These are phyloP conservation scores for Stachybotrys elegans DNA, from an alignment of 2,329 filamentous ascomycete species.

Conservation along the genomic window DNA sequence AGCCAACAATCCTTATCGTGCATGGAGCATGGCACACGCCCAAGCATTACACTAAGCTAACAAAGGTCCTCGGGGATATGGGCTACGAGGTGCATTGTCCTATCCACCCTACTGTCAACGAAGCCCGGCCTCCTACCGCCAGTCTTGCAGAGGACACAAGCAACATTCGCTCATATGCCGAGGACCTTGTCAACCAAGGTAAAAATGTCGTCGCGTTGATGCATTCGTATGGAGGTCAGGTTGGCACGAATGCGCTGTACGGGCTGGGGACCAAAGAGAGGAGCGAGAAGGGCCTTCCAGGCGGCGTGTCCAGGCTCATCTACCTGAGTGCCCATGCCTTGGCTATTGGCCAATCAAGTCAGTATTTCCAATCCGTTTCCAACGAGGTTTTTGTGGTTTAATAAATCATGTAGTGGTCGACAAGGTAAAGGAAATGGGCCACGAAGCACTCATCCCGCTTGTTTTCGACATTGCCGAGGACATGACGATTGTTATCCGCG, in stretches of 20 bases:
- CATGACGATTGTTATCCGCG: no score
- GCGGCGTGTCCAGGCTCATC: background rate
- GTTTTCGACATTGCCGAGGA: no score
- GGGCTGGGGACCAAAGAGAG: background rate
- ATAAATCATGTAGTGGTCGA: no score
- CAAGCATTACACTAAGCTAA: background rate
- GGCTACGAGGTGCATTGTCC: slow-evolving; percentile 4
- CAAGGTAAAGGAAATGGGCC: no score
- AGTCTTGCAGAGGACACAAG: background rate
- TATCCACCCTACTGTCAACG: background rate
- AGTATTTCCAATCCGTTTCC: no score
- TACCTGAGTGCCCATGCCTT: slow-evolving; percentile 3
- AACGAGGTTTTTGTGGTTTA: no score
- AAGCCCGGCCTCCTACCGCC: background rate
- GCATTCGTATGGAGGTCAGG: slow-evolving; percentile 4
- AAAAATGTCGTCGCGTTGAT: background rate
- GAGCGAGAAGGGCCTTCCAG: background rate
- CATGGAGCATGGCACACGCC: slow-evolving; percentile 4
- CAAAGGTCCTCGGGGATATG: background rate
- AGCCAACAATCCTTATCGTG: slow-evolving; percentile 1
- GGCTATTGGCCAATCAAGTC: no score
- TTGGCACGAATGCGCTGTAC: background rate
- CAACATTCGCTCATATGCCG: background rate
- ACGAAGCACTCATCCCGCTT: no score
- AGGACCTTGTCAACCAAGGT: background rate